phyloP scores from a whole-genome alignment of 2,329 filamentous ascomycete species.

The Elsinoe australis region DNA sequence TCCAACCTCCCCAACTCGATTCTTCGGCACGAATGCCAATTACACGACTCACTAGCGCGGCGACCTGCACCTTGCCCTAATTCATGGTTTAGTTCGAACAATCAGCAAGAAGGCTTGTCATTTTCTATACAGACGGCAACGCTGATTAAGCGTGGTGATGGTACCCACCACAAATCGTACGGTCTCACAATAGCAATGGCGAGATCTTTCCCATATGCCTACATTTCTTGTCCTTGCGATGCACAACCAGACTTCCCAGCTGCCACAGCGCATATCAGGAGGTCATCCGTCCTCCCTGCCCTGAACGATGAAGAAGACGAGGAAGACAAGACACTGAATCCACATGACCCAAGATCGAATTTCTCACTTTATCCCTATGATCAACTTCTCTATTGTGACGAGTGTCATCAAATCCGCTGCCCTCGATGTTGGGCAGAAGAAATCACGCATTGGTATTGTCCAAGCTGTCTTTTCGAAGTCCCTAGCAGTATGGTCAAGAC shows the following conservation, averaged over 20 bases:
- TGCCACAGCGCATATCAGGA: conserved; percentile 28
- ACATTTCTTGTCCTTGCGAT: conserved; percentile 57
- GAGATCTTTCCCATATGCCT: conserved; percentile 54
- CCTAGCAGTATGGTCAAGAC: conserved; percentile 85
- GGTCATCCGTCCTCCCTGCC: conserved; percentile 22
- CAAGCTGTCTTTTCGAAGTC: conserved; percentile 91
- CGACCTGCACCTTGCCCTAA: too few species aligned
- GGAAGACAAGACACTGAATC: conserved; percentile 76
- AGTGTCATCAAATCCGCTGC: conserved; percentile 93
- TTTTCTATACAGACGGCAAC: too few species aligned
- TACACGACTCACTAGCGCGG: too few species aligned
- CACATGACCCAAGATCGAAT: conserved; percentile 72
- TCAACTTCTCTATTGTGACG: conserved; percentile 90
- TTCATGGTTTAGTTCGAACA: too few species aligned
- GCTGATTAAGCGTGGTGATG: too few species aligned
- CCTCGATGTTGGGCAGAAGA: conserved; percentile 87
- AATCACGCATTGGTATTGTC: conserved; percentile 91
- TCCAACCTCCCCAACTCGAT: too few species aligned
- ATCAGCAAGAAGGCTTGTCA: too few species aligned
- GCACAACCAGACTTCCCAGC: conserved; percentile 29
- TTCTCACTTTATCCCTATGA: conserved; percentile 91
- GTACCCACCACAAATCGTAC: too few species aligned
- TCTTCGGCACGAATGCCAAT: too few species aligned
- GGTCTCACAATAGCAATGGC: conserved; percentile 42
- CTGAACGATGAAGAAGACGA: conserved; percentile 43